A percentile compares a stretch with the other conserved stretches of the same genome.
phyloP scores from a whole-genome alignment of 306 rosid species.

The Morella rubra region DNA sequence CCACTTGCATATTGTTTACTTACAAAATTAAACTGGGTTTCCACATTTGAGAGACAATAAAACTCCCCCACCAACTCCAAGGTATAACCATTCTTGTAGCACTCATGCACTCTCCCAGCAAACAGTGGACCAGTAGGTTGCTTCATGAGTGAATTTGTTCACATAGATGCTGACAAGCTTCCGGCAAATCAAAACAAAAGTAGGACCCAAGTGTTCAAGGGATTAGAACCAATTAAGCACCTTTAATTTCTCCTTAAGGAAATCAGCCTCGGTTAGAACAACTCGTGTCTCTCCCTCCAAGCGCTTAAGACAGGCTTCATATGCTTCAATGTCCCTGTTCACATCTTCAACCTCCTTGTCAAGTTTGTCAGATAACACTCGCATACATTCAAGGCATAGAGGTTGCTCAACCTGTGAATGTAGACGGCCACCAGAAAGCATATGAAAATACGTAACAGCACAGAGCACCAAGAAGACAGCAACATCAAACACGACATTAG shows the following conservation, averaged over 20 bases:
- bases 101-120: background rate
- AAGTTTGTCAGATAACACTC: slow-evolving; percentile 84
- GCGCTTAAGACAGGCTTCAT: slow-evolving; percentile 82
- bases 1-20: background rate
- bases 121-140: background rate
- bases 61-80: background rate
- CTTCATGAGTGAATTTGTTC: slow-evolving; percentile 7
- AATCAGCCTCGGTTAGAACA: slow-evolving; percentile 87
- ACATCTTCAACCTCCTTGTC: slow-evolving; percentile 96
- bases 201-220: slow-evolving; percentile 13
- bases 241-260: slow-evolving; percentile 89
- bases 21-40: background rate
- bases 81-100: background rate
- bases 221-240: slow-evolving; percentile 40
- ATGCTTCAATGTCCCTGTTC: slow-evolving; percentile 81
- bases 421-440: slow-evolving; percentile 21
- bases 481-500: background rate
- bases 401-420: slow-evolving; percentile 89
- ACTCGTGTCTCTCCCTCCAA: slow-evolving; percentile 82
- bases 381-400: slow-evolving; percentile 95
- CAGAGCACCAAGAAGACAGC: slow-evolving; percentile 11
- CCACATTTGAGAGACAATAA: background rate
- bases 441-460: background rate
- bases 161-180: background rate
- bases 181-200: background rate